Evolutionary conservation across 805 yeast genomes (phyloP), one percentile per base, ranked within the genome.

Genomic region (Starmera dryadoides): DNA sequence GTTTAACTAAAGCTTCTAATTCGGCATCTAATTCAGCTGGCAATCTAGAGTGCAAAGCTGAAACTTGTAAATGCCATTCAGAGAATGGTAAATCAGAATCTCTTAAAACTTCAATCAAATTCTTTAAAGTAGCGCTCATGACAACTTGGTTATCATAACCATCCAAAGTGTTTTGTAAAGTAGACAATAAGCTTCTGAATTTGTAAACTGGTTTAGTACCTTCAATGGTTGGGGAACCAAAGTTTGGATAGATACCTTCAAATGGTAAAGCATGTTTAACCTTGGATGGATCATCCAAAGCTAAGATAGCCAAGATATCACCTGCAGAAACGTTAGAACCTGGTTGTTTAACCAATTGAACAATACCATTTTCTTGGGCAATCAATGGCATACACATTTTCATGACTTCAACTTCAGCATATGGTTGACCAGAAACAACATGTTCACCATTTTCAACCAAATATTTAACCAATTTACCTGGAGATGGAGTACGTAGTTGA

Each of bases 351-450:
- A 93, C 79, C 33, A 88, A 69, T 68, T 91, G 97, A 39, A 89
- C 86, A 42, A 75, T 71, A 73, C 99, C 99, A 55, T 85, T 83
- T 62, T 91, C 98, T 62, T 81, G 86, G 17, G 97, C 91, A 56
- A 89, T 69, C 54, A 93, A 74, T 37, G 98, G 97, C 97, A 93
- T 93, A 65, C 89, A 88, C 98, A 93, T 93, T 66, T 93, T 93
- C 99, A 93, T 93, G 50, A 93, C 98, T 68, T 93, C 99, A 42
- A 93, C 96, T 68, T 93, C 98, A 32, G 98, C 98, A 57, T 78
- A 94, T 34, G 97, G 81, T 66, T 91, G 95, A 44, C 98, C 98
- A 43, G 93, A 79, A 38, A 64, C 66, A 52, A 93, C 76, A 56
- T 91, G 98, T 47, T 91, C 98, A 50, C 98, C 98, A 52, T 81